Conservation (phyloP, 164 flowering plant species). For the Cinnamomum micranthum region DNA sequence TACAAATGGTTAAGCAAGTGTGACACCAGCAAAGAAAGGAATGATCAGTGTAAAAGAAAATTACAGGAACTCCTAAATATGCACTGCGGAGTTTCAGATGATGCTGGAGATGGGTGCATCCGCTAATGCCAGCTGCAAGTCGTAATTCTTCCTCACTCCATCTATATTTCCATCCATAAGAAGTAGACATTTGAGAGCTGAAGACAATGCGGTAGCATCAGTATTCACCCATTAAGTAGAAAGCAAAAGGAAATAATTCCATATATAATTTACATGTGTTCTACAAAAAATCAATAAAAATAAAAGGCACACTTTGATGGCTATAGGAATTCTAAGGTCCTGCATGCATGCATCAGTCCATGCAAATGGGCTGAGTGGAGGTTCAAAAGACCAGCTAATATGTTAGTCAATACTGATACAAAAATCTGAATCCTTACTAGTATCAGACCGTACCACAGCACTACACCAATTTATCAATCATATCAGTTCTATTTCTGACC, state of each 20-base stretch:
- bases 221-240: conserved; percentile 7
- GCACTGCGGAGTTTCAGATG: conserved; percentile 59
- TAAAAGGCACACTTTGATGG: not conserved
- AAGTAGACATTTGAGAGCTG: conserved; percentile 14
- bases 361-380: too few species aligned
- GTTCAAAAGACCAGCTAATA: too few species aligned
- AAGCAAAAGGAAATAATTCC: not conserved
- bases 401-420: too few species aligned
- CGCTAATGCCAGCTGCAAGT: conserved; percentile 58
- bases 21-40: not conserved
- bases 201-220: conserved; percentile 1
- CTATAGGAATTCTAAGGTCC: too few species aligned
- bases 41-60: not conserved
- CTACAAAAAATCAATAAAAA: too few species aligned
- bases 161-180: conserved; percentile 24
- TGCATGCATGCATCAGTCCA: too few species aligned
- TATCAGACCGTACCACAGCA: too few species aligned
- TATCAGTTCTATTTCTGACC: too few species aligned
- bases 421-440: too few species aligned
- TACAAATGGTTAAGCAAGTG: too few species aligned
- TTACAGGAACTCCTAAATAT: conserved; percentile 65
- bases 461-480: too few species aligned
- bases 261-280: too few species aligned
- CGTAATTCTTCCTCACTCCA: conserved; percentile 67
- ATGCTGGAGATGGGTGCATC: conserved; percentile 42